Evolutionary conservation across 2,329 filamentous ascomycete species (phyloP), one percentile per base, ranked within the genome.

Genomic region (Pseudohalonectria lignicola): DNA sequence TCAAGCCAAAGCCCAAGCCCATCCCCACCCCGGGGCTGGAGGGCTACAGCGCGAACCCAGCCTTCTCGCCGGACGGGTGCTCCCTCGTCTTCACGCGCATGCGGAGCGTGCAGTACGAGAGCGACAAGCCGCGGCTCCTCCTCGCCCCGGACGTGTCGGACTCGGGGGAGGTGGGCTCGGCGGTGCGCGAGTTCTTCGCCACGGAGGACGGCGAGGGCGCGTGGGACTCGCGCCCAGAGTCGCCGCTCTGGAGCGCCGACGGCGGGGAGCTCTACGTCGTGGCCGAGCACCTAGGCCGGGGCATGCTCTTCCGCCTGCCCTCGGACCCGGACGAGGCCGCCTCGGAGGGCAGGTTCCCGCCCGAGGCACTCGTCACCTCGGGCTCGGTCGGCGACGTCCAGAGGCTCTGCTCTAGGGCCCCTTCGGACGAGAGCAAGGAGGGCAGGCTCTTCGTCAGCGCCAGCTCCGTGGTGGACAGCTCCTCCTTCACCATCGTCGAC

Each of bases 1-100:
- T 15, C 58, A 29, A 5, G 13, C 16, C 17, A 8, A 16, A 5
- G 5, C 66, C 5, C 67, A 68, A 64, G 51, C 61, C 71, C 38
- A 64, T 74, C 39, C 66, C 69, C 53, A 80, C 74, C 17, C 71
- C 67, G 40, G 62, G 62, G 51, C 54, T 83, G 51, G 60, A 67
- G 43, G 83, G 83, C 6, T 85, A 86, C 47, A 75, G 71, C 18
- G 66, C 66, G 15, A 63, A 62, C 3, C 86, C 87, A 0, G 69
- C 73, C 0, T 94, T 93, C 59, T 88, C 85, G 3, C 76, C 76
- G 4, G 71, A 82, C 49, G 84, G 85, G 9, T 73, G 67, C 26
- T 71, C 73, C 42, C 64, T 90, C 19, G 85, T 76, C 2, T 94
- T 93, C 54, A 67, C 85, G 21, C 76, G 83, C 43, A 94, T 93